These are phyloP conservation scores for Peribolospora kevripleyi DNA, from an alignment of 768 basidiomycete species.

Conservation along the genomic window DNA sequence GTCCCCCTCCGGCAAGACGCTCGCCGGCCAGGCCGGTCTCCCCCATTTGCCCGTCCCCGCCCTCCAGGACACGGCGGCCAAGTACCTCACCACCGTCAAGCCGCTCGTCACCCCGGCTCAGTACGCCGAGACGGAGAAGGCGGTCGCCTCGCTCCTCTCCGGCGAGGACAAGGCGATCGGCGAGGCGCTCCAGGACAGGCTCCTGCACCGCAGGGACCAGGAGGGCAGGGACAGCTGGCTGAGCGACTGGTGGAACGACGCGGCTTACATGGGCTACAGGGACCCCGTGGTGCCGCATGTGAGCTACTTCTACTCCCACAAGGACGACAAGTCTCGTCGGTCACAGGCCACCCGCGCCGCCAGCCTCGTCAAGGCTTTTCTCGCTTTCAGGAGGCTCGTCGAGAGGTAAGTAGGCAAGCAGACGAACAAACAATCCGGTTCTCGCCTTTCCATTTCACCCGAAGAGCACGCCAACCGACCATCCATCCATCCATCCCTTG, in stretches of 20 bases:
- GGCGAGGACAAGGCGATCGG: constrained; percentile 37
- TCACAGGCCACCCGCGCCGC: constrained; percentile 49
- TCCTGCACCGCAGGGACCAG: constrained; percentile 42
- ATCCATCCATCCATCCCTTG: background rate
- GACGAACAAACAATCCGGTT: background rate
- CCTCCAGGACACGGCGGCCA: constrained; percentile 52
- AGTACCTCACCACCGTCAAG: constrained; percentile 65
- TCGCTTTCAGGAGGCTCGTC: constrained; percentile 53
- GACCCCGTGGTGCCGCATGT: constrained; percentile 80
- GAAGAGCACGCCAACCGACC: background rate
- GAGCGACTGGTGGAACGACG: constrained; percentile 96
- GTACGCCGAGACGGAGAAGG: constrained; percentile 20
- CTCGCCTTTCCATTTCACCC: background rate
- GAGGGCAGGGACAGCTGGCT: constrained; percentile 49
- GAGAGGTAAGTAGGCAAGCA: constrained; percentile 35
- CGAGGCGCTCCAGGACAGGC: constrained; percentile 46
- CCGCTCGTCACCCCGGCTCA: constrained; percentile 48
- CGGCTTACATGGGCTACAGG: constrained; percentile 32
- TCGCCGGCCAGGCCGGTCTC: constrained; percentile 17
- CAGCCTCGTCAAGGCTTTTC: constrained; percentile 53
- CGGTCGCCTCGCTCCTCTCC: constrained; percentile 4
- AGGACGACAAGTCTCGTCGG: constrained; percentile 17
- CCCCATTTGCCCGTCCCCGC: constrained; percentile 54
- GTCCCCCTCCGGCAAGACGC: too few species aligned
- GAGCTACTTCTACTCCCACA: constrained; percentile 84